Base-by-base conservation (phyloP, 2,329 filamentous ascomycete genomes). In the Fusarium neocosmosporiellum region DNA sequence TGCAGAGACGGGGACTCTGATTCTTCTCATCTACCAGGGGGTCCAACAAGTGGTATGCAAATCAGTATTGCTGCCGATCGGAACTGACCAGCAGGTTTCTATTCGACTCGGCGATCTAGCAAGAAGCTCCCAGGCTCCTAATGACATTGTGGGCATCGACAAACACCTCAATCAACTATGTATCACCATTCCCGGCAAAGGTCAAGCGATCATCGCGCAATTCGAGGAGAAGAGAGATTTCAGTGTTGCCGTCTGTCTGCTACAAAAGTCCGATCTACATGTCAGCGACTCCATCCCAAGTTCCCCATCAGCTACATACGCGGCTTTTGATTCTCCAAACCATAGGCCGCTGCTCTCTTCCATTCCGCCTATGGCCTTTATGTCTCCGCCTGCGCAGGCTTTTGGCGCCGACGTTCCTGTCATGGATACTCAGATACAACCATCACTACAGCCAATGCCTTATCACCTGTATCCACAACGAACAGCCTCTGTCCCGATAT, bases 161-260 rank as follows among this genome's bases (percentile, higher is more conserved):
- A 73, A 69, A 33, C 39, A 63, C 14, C 58, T 66, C 4, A 63
- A 68, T 7, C 60, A 72, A 39, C 61, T 84, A 8, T 72, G 70
- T 24, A 61, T 84, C 18, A 69, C 63, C 9, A 67, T 80, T 6
- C 73, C 76, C 5, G 63, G 71, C 6, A 76, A 77, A n/a, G 57
- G 65, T 3, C 78, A 79, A 34, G 72, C 71, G 6, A 59, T 82
- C 13, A 46, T 75, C 6, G 73, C 70, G 11, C 72, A 75, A 22
- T 82, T 84, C 46, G 73, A 77, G 10, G 73, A 80, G 10, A 68
- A 59, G 6, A 75, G 81, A 60, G 81, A 83, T 55, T 82, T 83
- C 37, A 75, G 67, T 27, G 61, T 83, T 18, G 67, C 78, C 2
- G 72, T 79, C 6, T 82, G 75, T 53, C 75, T 81, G 59, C 73